Percentiles rank a stretch among this genome's conserved stretches.
These are phyloP conservation scores for Solanum hybrid DNA, from an alignment of 305 asterid species.

Conservation along the genomic window DNA sequence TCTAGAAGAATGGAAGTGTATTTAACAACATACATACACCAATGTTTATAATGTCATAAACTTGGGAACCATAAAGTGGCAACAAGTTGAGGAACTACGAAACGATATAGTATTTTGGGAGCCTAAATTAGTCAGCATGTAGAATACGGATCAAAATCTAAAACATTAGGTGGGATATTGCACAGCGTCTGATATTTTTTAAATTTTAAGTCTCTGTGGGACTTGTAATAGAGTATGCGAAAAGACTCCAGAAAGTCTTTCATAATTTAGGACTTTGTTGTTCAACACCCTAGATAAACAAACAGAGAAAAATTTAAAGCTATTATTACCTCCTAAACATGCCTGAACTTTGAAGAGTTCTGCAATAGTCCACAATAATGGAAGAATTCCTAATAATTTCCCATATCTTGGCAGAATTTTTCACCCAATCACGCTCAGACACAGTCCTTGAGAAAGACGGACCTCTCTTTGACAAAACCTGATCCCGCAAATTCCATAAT, in stretches of 20 bases:
- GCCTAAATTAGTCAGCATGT: not conserved
- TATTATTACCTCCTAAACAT: conserved; percentile 49
- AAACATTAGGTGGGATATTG: not conserved
- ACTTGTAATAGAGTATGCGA: not conserved
- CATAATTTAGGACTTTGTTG: not conserved
- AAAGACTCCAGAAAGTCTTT: not conserved
- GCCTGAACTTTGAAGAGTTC: conserved; percentile 58
- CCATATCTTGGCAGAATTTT: conserved; percentile 93
- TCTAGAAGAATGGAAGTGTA: not conserved
- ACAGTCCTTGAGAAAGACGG: conserved; percentile 68
- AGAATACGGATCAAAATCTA: not conserved
- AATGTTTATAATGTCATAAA: not conserved
- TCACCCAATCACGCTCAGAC: conserved; percentile 94
- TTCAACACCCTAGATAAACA: not conserved
- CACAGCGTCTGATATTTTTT: not conserved
- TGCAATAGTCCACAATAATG: conserved; percentile 52
- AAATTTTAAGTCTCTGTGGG: not conserved
- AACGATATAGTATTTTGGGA: not conserved
- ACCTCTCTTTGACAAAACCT: conserved; percentile 67
- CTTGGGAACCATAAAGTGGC: not conserved
- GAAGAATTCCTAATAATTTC: conserved; percentile 65
- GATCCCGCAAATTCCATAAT: conserved; percentile 69
- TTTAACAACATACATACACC: not conserved
- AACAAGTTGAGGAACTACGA: not conserved
- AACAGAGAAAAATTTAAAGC: not conserved